Evolutionary conservation across 202 grass and related monocot species (phyloP).

Genomic region (Hordeum pubiflorum): DNA sequence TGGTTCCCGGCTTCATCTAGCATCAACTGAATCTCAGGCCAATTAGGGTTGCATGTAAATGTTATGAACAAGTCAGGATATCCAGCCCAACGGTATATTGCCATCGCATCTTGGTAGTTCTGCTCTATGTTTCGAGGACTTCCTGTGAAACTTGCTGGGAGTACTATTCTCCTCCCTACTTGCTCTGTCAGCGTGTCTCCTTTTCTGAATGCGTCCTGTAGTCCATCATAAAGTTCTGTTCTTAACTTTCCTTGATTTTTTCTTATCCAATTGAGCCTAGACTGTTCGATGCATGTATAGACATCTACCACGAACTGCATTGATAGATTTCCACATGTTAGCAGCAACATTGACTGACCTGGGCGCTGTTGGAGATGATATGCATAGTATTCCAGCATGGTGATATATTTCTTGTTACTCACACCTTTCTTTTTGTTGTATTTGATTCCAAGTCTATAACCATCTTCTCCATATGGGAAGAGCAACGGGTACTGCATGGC

Average conservation of each 20-base stretch:
- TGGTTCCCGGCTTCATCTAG: slow-evolving; percentile 2
- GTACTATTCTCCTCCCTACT: slow-evolving; percentile 17
- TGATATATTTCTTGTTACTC: slow-evolving; percentile 16
- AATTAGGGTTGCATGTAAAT: slow-evolving; percentile 13
- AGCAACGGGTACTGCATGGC: slow-evolving; percentile 24
- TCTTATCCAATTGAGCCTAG: slow-evolving; percentile 10
- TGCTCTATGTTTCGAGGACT: slow-evolving; percentile 11
- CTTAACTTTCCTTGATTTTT: background rate
- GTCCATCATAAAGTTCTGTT: slow-evolving; percentile 17
- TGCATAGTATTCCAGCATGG: slow-evolving; percentile 29
- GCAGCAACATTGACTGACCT: background rate
- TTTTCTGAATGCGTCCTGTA: slow-evolving; percentile 22
- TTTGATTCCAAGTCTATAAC: slow-evolving; percentile 8
- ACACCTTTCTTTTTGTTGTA: background rate
- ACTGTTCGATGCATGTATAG: slow-evolving; percentile 14
- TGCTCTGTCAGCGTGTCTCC: slow-evolving; percentile 18
- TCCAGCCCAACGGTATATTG: slow-evolving; percentile 21
- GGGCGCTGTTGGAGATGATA: slow-evolving; percentile 14
- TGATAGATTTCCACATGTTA: slow-evolving; percentile 12
- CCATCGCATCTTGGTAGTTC: slow-evolving; percentile 11
- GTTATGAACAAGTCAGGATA: slow-evolving; percentile 2
- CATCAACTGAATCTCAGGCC: slow-evolving; percentile 29
- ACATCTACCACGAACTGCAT: slow-evolving; percentile 21
- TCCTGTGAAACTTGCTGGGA: slow-evolving; percentile 16
- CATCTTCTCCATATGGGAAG: slow-evolving; percentile 35